These are phyloP conservation scores for Austroboletus festivus DNA, from an alignment of 768 basidiomycete species.

Conservation along the genomic window DNA sequence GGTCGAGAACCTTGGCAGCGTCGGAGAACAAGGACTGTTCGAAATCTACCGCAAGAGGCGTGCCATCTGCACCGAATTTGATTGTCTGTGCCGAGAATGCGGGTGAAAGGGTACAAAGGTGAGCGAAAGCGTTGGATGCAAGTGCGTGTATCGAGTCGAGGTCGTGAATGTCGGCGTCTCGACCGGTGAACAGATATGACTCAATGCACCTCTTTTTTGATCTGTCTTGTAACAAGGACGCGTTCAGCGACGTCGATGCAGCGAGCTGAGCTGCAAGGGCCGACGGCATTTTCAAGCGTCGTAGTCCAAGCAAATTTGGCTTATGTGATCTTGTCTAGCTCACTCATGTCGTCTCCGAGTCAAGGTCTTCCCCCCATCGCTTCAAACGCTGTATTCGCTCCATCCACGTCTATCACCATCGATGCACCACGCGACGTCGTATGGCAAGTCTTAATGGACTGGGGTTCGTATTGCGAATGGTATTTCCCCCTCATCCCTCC, in stretches of 20 bases:
- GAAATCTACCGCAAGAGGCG: slow-evolving; percentile 37
- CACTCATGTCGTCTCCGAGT: neutral
- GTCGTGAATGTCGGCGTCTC: slow-evolving; percentile 82
- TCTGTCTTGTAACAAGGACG: slow-evolving; percentile 63
- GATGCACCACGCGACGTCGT: slow-evolving; percentile 60
- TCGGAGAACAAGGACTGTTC: slow-evolving; percentile 81
- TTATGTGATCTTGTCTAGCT: slow-evolving; percentile 6
- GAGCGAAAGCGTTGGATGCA: slow-evolving; percentile 72
- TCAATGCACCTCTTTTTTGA: slow-evolving; percentile 57
- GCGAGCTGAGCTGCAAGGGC: slow-evolving; percentile 82
- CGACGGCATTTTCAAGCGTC: slow-evolving; percentile 62
- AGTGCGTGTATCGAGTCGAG: slow-evolving; percentile 83
- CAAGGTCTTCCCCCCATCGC: slow-evolving; percentile 38
- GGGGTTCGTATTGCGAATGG: slow-evolving; percentile 62
- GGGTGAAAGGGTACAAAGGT: slow-evolving; percentile 62
- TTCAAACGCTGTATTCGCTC: slow-evolving; percentile 44
- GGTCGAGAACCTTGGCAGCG: slow-evolving; percentile 66
- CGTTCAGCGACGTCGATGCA: slow-evolving; percentile 74
- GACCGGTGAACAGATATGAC: slow-evolving; percentile 86
- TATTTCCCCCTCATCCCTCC: slow-evolving; percentile 25
- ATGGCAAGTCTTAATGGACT: slow-evolving; percentile 61
- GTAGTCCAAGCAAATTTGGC: too few species aligned
- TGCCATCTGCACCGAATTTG: slow-evolving; percentile 13
- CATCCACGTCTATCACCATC: slow-evolving; percentile 47
- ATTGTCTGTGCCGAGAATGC: slow-evolving; percentile 34